Evolutionary conservation across 371 early-diverging fungal genomes (phyloP), one percentile per base, ranked within the genome.

Genomic region (Chytridium lagenaria): DNA sequence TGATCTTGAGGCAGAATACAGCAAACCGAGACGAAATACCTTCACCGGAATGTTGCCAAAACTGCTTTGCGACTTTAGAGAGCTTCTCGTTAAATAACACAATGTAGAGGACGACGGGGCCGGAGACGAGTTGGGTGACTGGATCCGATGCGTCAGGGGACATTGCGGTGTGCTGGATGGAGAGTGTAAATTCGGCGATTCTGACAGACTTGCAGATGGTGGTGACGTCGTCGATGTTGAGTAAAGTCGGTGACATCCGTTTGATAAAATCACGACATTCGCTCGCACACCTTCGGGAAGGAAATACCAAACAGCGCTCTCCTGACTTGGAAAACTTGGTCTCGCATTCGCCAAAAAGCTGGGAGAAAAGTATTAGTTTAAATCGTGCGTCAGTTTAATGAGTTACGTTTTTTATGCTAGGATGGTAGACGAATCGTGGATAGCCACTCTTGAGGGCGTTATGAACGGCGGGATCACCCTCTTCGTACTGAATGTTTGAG

Each of bases 21-120:
- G 98, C 98, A 80, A 91, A 87, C 37, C 98, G 91, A 0, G 94
- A 93, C 0, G 93, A 89, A 44, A 98, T 87, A 63, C 91, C 93
- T 50, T 93, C 93, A 28, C 98, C 98, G 1, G 94, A 79, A 77
- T 96, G 97, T 80, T 97, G 97, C 98, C 98, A 98, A 71, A 90
- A 96, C 81, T 88, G 90, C 74, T 95, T 96, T 7, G 93, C 97
- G 39, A 92, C 77, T 3, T 85, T 71, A 52, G 87, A 88, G 38
- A 87, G 87, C 5, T 71, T 81, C 78, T 2, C 22, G 0, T 93
- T 91, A 79, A 94, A 93, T 39, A 96, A 71, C 16, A 93, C 89
- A 59, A 91, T 87, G 78, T 88, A 89, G 19, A 94, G 78, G 3
- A 83, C 80, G 36, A 89, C 84, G 0, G 81, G 78, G 16, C 55